A percentile compares a stretch with the other conserved stretches of the same genome.
Evolutionary conservation across 2,329 filamentous ascomycete genomes (phyloP).

Genomic region (Claviceps sp.): DNA sequence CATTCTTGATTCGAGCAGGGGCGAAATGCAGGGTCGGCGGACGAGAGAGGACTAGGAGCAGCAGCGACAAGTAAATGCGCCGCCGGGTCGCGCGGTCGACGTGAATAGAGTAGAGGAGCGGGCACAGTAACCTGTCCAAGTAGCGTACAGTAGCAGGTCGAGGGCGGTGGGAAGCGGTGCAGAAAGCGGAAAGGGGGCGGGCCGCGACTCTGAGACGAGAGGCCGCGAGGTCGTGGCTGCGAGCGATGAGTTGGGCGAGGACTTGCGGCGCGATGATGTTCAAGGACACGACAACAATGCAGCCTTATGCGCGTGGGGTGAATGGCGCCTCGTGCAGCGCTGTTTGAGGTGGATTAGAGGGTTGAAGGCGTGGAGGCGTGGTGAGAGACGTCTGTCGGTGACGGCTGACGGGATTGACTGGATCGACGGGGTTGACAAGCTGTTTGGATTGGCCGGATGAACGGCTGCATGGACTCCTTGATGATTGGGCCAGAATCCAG

Average conservation of each 20-base stretch:
- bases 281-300: too few species aligned
- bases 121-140: too few species aligned
- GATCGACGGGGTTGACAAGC: too few species aligned
- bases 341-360: too few species aligned
- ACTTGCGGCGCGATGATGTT: neutral
- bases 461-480: too few species aligned
- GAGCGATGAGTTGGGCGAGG: neutral
- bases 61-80: slow-evolving; percentile 6
- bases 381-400: too few species aligned
- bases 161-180: neutral
- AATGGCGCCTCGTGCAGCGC: too few species aligned
- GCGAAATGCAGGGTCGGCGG: neutral
- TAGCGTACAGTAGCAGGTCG: neutral
- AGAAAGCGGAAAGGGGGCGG: slow-evolving; percentile 1
- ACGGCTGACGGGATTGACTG: too few species aligned
- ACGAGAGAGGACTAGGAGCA: neutral
- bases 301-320: too few species aligned
- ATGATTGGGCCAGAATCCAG: too few species aligned
- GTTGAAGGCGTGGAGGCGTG: too few species aligned
- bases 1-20: slow-evolving; percentile 12
- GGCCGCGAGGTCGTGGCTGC: neutral
- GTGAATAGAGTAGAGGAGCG: neutral
- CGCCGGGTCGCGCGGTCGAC: slow-evolving; percentile 3
- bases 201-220: slow-evolving; percentile 1
- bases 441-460: too few species aligned